Evolutionary conservation across 2,329 filamentous ascomycete genomes (phyloP), one percentile per base, ranked within the genome.

Genomic region (Endothia cerciana): DNA sequence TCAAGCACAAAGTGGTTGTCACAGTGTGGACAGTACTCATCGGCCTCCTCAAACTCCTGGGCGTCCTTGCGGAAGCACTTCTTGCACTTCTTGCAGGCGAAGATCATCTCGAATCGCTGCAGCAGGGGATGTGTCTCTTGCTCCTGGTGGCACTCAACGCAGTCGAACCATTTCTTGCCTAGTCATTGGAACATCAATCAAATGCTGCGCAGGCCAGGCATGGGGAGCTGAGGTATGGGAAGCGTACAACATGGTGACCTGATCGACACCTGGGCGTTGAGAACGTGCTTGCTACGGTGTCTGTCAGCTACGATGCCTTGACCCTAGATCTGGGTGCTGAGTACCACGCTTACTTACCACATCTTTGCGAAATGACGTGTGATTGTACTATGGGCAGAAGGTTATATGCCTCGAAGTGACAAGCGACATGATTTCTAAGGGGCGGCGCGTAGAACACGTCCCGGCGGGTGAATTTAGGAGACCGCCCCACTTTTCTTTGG

Each of bases 111-210:
- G 72, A 89, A 85, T 70, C 83, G 85, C 79, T 97, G 91, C 63
- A 87, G 80, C 28, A 99, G 88, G 45, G 85, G 80, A 77, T 98
- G 95, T 68, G 83, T 80, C 78, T 96, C 91, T 68, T 87, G 83
- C 77, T 99, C 95, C 63, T 82, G 81, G 81, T 99, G 95, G 81
- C 95, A 99, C 77, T 97, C 91, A 70, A 92, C 91, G 80, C 95
- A 99, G 83, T 99, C 95, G 81, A 97, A 99, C 96, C 96, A 99
- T 83, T 97, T 97, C 68, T 88, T 87, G 83, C 92, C 92, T 94
- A 73, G 38, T 4, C 28, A 49, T 5, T 11, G n/a, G 22, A 33
- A 17, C 2, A 8, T 36, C 17, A 41, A 30, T 63, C 47, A 59
- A 17, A 40, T n/a, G 38, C 22, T 53, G 4, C 45, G n/a, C n/a